Conservation (phyloP, 2,329 filamentous ascomycete genomes). For the Aspergillus pseudoterreus region DNA sequence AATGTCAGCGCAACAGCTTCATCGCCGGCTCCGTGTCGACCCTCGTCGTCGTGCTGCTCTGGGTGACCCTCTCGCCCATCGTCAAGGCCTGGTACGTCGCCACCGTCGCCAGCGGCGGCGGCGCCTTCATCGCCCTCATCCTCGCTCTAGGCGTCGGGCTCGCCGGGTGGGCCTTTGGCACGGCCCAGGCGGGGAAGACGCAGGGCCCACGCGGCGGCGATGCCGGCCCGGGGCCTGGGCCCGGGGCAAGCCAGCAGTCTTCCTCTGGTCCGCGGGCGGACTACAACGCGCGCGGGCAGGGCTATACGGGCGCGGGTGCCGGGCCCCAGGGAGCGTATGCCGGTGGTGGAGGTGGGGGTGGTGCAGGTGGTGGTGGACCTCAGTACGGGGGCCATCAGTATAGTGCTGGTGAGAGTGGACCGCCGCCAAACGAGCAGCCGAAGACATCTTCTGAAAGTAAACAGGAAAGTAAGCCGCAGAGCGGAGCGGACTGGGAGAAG, state of each 20-base stretch:
- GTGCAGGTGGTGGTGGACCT: constrained; percentile 27
- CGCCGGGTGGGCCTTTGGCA: constrained; percentile 72
- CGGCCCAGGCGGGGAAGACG: constrained; percentile 52
- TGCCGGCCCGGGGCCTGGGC: constrained; percentile 14
- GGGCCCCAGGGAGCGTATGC: constrained; percentile 24
- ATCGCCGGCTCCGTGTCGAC: constrained; percentile 79
- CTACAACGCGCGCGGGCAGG: constrained; percentile 21
- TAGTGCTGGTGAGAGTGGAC: constrained; percentile 20
- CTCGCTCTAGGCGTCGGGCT: constrained; percentile 70
- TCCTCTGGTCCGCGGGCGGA: constrained; percentile 19
- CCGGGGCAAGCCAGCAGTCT: constrained; percentile 9
- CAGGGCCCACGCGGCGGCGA: background rate
- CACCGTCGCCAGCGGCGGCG: constrained; percentile 69
- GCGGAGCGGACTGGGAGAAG: constrained; percentile 25
- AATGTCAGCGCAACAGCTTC: constrained; percentile 85
- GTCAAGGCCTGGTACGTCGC: constrained; percentile 69
- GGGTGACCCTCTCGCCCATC: constrained; percentile 68
- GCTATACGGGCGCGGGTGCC: constrained; percentile 16
- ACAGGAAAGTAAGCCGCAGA: constrained; percentile 16
- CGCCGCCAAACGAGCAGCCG: constrained; percentile 17
- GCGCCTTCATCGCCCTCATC: constrained; percentile 64
- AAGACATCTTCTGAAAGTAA: constrained; percentile 10
- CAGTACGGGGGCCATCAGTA: constrained; percentile 35
- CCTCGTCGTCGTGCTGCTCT: constrained; percentile 68
- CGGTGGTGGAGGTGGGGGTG: constrained; percentile 27